These are phyloP conservation scores for Salix udensis DNA, from an alignment of 345 rosid species.

Conservation along the genomic window DNA sequence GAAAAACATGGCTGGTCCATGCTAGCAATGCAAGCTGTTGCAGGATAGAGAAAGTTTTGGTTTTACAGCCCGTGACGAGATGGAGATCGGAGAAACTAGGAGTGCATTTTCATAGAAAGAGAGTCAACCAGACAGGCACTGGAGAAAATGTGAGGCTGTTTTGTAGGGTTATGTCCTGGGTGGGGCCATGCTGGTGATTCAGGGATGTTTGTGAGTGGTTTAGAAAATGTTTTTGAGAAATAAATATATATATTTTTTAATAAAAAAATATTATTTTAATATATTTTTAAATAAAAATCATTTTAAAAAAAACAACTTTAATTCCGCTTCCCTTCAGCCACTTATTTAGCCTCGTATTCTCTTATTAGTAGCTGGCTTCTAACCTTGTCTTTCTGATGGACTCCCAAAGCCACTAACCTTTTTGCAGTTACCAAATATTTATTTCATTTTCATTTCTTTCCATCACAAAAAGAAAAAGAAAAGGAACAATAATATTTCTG, in stretches of 20 bases:
- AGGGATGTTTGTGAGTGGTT: too few relatives aligned
- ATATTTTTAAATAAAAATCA: too few relatives aligned
- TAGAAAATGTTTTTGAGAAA: too few relatives aligned
- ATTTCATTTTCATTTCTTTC: neutral
- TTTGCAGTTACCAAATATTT: neutral
- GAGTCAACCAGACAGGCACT: too few relatives aligned
- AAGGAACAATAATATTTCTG: neutral
- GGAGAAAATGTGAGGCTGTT: constrained; percentile 5
- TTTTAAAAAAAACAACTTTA: too few relatives aligned
- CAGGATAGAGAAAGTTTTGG: neutral
- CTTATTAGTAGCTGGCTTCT: constrained; percentile 24
- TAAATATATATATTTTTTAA: too few relatives aligned
- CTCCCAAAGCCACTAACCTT: neutral
- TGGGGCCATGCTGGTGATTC: constrained; percentile 30
- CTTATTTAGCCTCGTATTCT: constrained; percentile 24
- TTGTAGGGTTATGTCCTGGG: constrained; percentile 26
- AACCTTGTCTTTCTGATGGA: constrained; percentile 17
- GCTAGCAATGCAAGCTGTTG: constrained; percentile 21
- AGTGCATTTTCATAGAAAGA: neutral
- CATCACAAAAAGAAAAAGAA: neutral
- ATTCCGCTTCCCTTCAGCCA: too few relatives aligned
- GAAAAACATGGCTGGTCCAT: constrained; percentile 21
- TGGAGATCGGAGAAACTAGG: neutral
- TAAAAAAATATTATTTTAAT: too few relatives aligned
- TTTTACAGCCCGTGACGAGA: constrained; percentile 36